Base-by-base conservation (phyloP, 2,329 filamentous ascomycete species). In the Rutstroemia sydowiana region DNA sequence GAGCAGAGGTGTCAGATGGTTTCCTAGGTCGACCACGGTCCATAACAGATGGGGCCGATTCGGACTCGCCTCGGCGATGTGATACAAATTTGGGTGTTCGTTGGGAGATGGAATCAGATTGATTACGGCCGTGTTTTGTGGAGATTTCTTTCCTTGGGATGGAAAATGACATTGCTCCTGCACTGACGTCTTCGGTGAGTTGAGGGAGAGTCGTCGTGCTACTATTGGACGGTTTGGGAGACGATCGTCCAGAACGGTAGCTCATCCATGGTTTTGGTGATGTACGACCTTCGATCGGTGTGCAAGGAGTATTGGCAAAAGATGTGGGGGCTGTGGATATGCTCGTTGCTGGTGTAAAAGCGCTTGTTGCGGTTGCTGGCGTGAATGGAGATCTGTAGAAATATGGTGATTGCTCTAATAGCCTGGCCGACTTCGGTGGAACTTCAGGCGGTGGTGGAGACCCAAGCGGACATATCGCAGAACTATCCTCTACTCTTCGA, bases 1-100 rank as follows among this genome's bases (percentile, higher is more conserved):
- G 56, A 18, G n/a, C n/a, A n/a, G 54, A 70, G 14, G 65, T 64
- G 21, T 79, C 76, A 11, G 63, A 63, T 48, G 77, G 71, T 66
- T 79, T 82, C 52, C 75, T 74, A 0, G 80, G 77, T n/a, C 81
- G 73, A 5, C 80, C 81, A 40, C 81, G 71, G 53, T 84, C 79
- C 74, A 81, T 79, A 42, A 81, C 77, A 54, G 72, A 76, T 1
- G 76, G 72, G 55, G 70, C 73, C 0, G 76, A 73, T 51, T 84
- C 81, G 1, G 81, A 84, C 45, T 74, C 73, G 18, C 74, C 73
- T 45, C 79, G 71, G 48, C 72, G 71, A 59, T 83, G 79, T 3
- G 70, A 63, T 2, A 26, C 8, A 8, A 4, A 26, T 26, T 26
- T 4, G 8, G 61, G 39, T 48, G 43, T 30, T 28, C 51, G 39